Evolutionary conservation across 2,329 filamentous ascomycete species (phyloP).

Genomic region (Pseudogymnoascus sp.): DNA sequence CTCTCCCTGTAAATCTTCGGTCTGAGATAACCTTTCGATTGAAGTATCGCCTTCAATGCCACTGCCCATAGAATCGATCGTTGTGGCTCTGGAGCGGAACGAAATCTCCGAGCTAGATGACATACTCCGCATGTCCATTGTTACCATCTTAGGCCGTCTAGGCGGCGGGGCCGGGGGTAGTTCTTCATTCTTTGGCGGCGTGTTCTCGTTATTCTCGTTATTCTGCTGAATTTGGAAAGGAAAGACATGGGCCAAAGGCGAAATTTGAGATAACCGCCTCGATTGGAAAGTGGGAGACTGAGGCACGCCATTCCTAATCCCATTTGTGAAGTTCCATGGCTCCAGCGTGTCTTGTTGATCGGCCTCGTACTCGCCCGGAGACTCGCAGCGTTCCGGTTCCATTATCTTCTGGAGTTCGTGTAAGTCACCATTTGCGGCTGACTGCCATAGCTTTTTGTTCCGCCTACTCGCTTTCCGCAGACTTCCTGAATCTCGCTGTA

Average conservation of each 20-base stretch:
- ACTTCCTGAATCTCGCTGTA: constrained; percentile 72
- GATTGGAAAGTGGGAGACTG: background rate
- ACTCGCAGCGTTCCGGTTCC: constrained; percentile 50
- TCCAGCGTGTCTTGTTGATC: background rate
- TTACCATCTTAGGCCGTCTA: constrained; percentile 51
- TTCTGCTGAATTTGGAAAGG: constrained; percentile 66
- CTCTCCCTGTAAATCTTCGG: constrained; percentile 64
- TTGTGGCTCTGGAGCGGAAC: constrained; percentile 71
- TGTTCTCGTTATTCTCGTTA: constrained; percentile 24
- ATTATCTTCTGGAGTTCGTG: constrained; percentile 70
- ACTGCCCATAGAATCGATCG: constrained; percentile 65
- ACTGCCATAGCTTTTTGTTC: constrained; percentile 84
- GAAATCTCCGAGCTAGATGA: constrained; percentile 82
- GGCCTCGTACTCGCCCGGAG: constrained; percentile 34
- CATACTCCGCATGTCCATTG: constrained; percentile 82
- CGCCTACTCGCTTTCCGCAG: constrained; percentile 77
- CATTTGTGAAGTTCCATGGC: constrained; percentile 5
- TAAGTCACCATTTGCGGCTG: constrained; percentile 69
- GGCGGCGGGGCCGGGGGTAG: constrained; percentile 36
- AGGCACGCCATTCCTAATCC: background rate
- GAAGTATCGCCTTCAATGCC: constrained; percentile 80
- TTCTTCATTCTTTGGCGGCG: constrained; percentile 23
- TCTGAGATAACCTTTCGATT: constrained; percentile 68
- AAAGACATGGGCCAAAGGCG: constrained; percentile 71
- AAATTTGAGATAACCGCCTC: constrained; percentile 23